phyloP scores from a whole-genome alignment of 139 green algal species.

The Chlamydomonas asymmetrica region DNA sequence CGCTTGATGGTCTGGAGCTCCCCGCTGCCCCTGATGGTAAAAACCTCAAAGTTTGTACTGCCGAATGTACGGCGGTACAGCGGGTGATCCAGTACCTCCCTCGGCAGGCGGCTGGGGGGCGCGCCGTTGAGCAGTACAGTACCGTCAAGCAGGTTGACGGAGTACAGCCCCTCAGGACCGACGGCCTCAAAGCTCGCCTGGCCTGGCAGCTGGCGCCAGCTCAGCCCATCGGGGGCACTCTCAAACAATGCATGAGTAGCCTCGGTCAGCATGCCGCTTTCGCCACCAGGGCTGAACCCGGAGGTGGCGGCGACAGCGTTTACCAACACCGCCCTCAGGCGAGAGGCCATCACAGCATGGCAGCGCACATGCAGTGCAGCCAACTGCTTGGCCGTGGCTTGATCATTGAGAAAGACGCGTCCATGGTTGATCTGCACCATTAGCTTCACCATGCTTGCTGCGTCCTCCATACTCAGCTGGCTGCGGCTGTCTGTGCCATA shows the following conservation, averaged over 20 bases:
- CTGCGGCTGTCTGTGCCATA: neutral
- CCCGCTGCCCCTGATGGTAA: constrained; percentile 14
- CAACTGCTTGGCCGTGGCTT: neutral
- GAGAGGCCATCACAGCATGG: constrained; percentile 23
- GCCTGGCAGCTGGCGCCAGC: neutral
- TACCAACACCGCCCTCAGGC: neutral
- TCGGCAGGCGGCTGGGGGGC: constrained; percentile 37
- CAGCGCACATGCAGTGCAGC: constrained; percentile 18
- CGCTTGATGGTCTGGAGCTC: constrained; percentile 29
- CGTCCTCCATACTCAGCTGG: constrained; percentile 11
- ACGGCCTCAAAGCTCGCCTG: constrained; percentile 29
- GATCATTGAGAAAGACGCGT: constrained; percentile 24
- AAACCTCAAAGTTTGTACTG: constrained; percentile 54
- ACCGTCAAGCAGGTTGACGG: constrained; percentile 51
- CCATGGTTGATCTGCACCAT: constrained; percentile 40
- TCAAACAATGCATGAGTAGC: neutral
- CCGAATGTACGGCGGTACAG: constrained; percentile 53
- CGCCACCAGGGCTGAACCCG: too few relatives aligned
- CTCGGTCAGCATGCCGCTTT: neutral
- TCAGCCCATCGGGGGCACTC: neutral
- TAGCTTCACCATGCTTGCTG: constrained; percentile 16
- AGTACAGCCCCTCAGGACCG: constrained; percentile 30
- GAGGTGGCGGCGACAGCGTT: neutral
- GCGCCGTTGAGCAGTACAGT: constrained; percentile 33
- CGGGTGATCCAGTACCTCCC: constrained; percentile 36